Conservation (phyloP, 106 monocot genomes). For the Chionographis japonica region DNA sequence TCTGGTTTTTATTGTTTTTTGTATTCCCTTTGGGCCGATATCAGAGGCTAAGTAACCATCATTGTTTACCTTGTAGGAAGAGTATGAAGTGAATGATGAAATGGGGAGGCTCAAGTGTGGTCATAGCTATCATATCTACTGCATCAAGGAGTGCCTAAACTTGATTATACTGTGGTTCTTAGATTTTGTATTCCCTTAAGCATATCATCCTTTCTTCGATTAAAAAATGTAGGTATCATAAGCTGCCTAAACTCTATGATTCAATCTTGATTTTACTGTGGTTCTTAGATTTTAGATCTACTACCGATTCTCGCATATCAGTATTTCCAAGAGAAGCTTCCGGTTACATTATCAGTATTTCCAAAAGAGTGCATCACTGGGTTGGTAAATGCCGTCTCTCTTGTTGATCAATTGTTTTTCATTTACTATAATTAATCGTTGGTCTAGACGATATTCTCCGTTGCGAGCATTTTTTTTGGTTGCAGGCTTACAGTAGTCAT, state of each 20-base stretch:
- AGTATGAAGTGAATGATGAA: conserved; percentile 78
- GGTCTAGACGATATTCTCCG: no score
- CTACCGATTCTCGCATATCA: conserved; percentile 67
- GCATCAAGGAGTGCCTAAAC: conserved; percentile 96
- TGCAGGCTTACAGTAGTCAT: no score
- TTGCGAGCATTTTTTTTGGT: no score
- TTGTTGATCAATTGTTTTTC: no score
- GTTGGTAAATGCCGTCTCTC: no score
- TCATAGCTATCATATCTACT: conserved; percentile 71
- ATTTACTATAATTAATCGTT: no score
- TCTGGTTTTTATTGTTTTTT: not conserved
- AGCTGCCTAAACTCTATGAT: not conserved
- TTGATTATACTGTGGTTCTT: no score
- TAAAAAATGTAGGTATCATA: no score
- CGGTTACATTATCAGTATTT: conserved; percentile 66
- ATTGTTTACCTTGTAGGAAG: conserved; percentile 51
- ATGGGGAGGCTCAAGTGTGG: conserved; percentile 74
- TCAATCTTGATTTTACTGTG: not conserved
- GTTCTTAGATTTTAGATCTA: conserved; percentile 73
- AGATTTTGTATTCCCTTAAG: no score
- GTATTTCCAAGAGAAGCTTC: conserved; percentile 84
- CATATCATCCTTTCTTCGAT: no score
- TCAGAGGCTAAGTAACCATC: not conserved
- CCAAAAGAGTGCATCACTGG: no score
- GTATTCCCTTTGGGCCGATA: not conserved